Evolutionary conservation across 1,284 basidiomycete species (phyloP).

Genomic region (Trichosporon ovoides): DNA sequence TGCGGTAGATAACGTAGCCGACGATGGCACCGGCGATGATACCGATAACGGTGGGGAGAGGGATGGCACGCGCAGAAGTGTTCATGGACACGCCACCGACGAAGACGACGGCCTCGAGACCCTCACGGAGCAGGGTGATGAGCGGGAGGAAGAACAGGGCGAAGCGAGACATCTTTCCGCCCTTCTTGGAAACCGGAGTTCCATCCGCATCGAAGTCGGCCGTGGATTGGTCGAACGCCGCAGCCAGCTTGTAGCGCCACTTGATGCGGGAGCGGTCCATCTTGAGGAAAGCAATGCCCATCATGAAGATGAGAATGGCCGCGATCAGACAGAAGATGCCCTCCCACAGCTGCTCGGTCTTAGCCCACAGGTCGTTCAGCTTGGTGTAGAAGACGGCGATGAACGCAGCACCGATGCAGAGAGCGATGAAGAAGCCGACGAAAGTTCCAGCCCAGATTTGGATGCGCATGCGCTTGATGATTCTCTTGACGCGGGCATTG

Average conservation of each 20-base stretch:
- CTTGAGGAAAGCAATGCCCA: slow-evolving; percentile 68
- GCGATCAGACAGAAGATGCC: slow-evolving; percentile 78
- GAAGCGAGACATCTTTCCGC: slow-evolving; percentile 61
- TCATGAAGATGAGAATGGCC: slow-evolving; percentile 70
- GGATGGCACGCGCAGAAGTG: slow-evolving; percentile 72
- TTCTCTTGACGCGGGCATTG: slow-evolving; percentile 24
- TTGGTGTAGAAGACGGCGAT: slow-evolving; percentile 55
- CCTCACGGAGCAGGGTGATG: slow-evolving; percentile 80
- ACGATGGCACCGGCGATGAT: slow-evolving; percentile 65
- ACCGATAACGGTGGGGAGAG: slow-evolving; percentile 79
- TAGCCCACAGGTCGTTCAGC: slow-evolving; percentile 54
- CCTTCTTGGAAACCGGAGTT: slow-evolving; percentile 44
- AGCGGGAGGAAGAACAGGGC: slow-evolving; percentile 79
- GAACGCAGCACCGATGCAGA: slow-evolving; percentile 59
- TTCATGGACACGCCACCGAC: slow-evolving; percentile 86
- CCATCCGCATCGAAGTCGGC: slow-evolving; percentile 7
- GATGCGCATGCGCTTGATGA: slow-evolving; percentile 47
- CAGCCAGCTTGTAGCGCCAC: slow-evolving; percentile 81
- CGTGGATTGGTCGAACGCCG: slow-evolving; percentile 58
- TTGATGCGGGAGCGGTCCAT: slow-evolving; percentile 67
- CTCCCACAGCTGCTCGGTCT: slow-evolving; percentile 60
- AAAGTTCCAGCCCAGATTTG: slow-evolving; percentile 75
- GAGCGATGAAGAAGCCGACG: slow-evolving; percentile 67
- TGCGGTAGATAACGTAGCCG: slow-evolving; percentile 51
- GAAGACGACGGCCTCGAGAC: slow-evolving; percentile 87